Conservation (phyloP, 192 early-diverging fungal species). For the Backusella tarrabulga region DNA sequence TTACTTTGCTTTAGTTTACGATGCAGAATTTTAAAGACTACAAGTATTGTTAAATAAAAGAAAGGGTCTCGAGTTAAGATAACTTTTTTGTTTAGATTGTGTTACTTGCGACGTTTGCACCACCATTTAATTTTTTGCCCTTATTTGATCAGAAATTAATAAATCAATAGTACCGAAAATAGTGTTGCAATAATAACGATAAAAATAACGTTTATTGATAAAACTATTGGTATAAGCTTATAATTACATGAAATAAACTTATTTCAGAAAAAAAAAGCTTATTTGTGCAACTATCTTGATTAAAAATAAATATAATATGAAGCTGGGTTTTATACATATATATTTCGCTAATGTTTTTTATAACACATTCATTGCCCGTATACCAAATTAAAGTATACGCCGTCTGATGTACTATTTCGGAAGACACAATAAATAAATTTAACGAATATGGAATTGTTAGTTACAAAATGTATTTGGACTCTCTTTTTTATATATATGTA, state of each 20-base stretch:
- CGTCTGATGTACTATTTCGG: background rate
- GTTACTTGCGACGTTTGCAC: background rate
- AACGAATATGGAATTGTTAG: too few species aligned
- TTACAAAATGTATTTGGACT: too few species aligned
- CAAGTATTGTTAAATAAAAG: background rate
- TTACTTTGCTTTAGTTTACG: background rate
- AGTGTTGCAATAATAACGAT: background rate
- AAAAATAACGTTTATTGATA: background rate
- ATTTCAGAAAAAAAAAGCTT: too few species aligned
- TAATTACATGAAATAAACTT: too few species aligned
- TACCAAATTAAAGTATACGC: background rate
- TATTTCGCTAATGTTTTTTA: background rate
- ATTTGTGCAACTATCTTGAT: too few species aligned
- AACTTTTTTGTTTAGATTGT: background rate
- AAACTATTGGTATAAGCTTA: background rate
- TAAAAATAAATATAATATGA: background rate
- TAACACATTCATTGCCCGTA: background rate
- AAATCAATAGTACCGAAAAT: background rate
- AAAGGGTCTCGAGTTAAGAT: background rate
- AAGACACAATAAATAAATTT: background rate
- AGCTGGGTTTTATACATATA: background rate
- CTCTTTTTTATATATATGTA: too few species aligned
- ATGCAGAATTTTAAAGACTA: background rate
- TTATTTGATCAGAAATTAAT: background rate
- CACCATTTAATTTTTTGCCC: background rate